Conservation (phyloP, 1,139 yeast genomes). For the Suhomyces taliae region DNA sequence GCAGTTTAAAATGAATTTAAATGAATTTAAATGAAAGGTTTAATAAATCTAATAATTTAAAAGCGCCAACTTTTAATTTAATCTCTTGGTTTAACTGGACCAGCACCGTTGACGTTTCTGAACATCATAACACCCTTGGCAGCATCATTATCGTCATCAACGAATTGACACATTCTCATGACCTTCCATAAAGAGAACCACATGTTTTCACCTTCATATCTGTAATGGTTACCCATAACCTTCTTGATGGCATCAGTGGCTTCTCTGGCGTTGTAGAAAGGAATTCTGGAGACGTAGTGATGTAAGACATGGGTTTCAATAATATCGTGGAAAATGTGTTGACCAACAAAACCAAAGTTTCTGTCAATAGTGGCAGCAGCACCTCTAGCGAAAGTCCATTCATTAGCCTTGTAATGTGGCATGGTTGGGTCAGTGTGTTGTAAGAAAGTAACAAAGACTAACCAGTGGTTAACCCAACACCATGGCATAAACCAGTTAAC, state of each 20-base stretch:
- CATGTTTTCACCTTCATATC: conserved; percentile 55
- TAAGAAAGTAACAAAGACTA: conserved; percentile 59
- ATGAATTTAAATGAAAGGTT: background rate
- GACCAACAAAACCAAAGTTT: conserved; percentile 60
- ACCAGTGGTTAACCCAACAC: conserved; percentile 62
- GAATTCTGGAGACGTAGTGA: conserved; percentile 62
- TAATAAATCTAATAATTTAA: background rate
- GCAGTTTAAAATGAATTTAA: background rate
- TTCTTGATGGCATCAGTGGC: conserved; percentile 58
- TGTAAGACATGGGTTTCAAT: conserved; percentile 66
- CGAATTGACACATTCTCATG: conserved; percentile 58
- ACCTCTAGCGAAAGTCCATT: conserved; percentile 67
- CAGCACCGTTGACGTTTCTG: conserved; percentile 54
- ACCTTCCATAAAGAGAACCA: conserved; percentile 58
- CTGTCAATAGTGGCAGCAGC: conserved; percentile 68
- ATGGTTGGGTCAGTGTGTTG: conserved; percentile 60
- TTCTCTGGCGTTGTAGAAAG: conserved; percentile 62
- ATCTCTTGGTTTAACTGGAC: conserved; percentile 26
- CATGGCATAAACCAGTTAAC: conserved; percentile 59
- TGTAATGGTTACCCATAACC: conserved; percentile 62
- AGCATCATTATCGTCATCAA: conserved; percentile 48
- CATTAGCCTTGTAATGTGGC: conserved; percentile 58
- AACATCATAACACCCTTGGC: conserved; percentile 56
- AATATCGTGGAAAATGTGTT: conserved; percentile 60
- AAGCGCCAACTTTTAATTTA: background rate